These are phyloP conservation scores for Alternaria arbusti DNA, from an alignment of 2,329 filamentous ascomycete genomes.

Conservation along the genomic window DNA sequence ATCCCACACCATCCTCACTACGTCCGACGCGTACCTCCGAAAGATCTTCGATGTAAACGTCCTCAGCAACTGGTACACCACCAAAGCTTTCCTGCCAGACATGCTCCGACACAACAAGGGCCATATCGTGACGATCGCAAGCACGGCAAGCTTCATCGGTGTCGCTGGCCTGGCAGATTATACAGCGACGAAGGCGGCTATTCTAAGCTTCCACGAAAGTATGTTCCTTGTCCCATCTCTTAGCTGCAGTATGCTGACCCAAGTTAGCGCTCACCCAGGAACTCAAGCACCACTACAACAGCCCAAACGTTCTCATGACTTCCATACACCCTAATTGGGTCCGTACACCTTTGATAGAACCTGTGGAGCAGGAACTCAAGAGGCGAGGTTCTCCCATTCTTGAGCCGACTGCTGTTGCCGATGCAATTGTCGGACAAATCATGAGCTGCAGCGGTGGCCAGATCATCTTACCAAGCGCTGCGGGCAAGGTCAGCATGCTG, in stretches of 20 bases:
- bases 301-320: conserved; percentile 51
- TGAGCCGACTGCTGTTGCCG: conserved; percentile 47
- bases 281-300: conserved; percentile 47
- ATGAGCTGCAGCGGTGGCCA: conserved; percentile 49
- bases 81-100: conserved; percentile 44
- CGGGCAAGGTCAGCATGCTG: conserved; percentile 38
- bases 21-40: conserved; percentile 34
- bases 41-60: conserved; percentile 49
- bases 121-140: conserved; percentile 64
- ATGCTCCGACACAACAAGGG: conserved; percentile 52
- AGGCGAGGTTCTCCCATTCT: conserved; percentile 42
- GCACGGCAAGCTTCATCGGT: conserved; percentile 58
- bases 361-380: conserved; percentile 41
- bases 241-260: conserved; percentile 10
- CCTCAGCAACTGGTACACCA: conserved; percentile 45
- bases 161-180: conserved; percentile 61
- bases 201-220: conserved; percentile 62
- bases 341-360: conserved; percentile 48
- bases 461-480: conserved; percentile 45
- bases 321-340: conserved; percentile 53
- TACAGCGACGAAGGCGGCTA: conserved; percentile 58
- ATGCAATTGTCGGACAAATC: conserved; percentile 52
- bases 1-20: conserved; percentile 42
- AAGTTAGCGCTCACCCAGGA: conserved; percentile 44
- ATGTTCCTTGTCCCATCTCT: conserved; percentile 52